These are phyloP conservation scores for Cystofilobasidium capitatum DNA, from an alignment of 768 basidiomycete genomes.

Conservation along the genomic window DNA sequence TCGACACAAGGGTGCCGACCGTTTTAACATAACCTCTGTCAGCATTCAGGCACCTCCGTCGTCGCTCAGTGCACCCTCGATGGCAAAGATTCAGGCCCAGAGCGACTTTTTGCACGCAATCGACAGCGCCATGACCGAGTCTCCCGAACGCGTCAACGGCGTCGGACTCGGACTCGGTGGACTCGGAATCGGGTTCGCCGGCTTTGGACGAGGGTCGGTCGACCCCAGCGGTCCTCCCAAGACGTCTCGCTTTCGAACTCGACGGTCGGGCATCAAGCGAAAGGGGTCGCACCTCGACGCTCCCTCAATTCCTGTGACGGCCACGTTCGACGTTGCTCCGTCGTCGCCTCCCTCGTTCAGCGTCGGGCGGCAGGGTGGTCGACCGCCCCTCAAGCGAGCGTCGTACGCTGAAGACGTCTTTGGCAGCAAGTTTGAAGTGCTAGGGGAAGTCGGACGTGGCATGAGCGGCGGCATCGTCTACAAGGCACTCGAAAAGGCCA, in stretches of 20 bases:
- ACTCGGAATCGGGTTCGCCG: neutral
- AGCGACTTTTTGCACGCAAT: slow-evolving; percentile 4
- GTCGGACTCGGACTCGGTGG: neutral
- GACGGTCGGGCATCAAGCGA: slow-evolving; percentile 14
- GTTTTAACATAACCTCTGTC: too few relatives aligned
- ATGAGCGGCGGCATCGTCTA: slow-evolving; percentile 16
- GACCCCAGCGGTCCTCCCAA: neutral
- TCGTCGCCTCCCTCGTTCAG: neutral
- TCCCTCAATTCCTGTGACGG: neutral
- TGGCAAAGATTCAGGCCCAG: slow-evolving; percentile 3
- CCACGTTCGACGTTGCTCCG: neutral
- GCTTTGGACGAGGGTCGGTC: neutral
- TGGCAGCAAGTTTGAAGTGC: neutral
- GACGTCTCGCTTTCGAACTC: neutral
- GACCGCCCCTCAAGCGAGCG: slow-evolving; percentile 5
- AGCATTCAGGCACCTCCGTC: neutral
- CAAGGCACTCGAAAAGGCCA: slow-evolving; percentile 5
- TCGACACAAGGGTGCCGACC: neutral
- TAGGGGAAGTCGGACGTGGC: slow-evolving; percentile 15
- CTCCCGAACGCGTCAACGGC: slow-evolving; percentile 2
- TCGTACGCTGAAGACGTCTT: slow-evolving; percentile 10
- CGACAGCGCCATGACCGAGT: neutral
- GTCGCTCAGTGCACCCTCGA: neutral
- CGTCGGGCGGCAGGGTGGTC: neutral
- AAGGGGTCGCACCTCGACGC: slow-evolving; percentile 11